Evolutionary conservation across 2,329 filamentous ascomycete genomes (phyloP).

Genomic region (Piedraia hortae): DNA sequence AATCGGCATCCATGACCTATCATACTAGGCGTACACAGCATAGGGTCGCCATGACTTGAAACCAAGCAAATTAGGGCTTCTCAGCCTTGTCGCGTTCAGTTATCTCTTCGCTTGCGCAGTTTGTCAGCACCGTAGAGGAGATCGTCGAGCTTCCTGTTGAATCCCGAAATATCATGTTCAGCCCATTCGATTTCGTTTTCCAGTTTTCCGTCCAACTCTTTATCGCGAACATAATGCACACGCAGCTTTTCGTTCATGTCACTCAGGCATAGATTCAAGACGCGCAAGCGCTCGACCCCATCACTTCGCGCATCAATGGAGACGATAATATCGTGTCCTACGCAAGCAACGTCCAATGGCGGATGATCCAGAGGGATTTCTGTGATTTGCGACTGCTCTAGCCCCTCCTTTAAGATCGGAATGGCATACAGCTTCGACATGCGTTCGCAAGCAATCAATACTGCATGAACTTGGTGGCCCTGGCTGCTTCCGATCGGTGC

Average conservation of each 20-base stretch:
- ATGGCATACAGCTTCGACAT: conserved; percentile 1
- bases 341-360: conserved; percentile 4
- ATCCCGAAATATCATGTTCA: conserved; percentile 5
- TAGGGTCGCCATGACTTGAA: too few relatives aligned
- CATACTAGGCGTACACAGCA: too few relatives aligned
- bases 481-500: conserved; percentile 3
- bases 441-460: conserved; percentile 18
- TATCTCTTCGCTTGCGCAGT: conserved; percentile 21
- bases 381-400: conserved; percentile 1
- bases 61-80: too few relatives aligned
- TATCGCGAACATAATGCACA: too few relatives aligned
- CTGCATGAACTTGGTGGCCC: conserved; percentile 1
- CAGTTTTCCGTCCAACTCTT: conserved; percentile 1
- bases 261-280: too few relatives aligned
- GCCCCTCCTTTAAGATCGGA: too few relatives aligned
- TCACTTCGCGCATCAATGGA: conserved; percentile 4
- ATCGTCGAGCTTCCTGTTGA: conserved; percentile 16
- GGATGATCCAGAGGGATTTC: conserved; percentile 1
- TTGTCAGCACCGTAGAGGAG: conserved; percentile 22
- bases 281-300: conserved; percentile 2
- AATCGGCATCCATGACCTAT: too few relatives aligned
- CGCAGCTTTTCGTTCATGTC: conserved; percentile 1
- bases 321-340: conserved; percentile 3
- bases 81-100: too few relatives aligned
- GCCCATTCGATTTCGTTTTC: too few relatives aligned